Conservation (phyloP, 257 asterid species). For the Solanum ahanhuiri region DNA sequence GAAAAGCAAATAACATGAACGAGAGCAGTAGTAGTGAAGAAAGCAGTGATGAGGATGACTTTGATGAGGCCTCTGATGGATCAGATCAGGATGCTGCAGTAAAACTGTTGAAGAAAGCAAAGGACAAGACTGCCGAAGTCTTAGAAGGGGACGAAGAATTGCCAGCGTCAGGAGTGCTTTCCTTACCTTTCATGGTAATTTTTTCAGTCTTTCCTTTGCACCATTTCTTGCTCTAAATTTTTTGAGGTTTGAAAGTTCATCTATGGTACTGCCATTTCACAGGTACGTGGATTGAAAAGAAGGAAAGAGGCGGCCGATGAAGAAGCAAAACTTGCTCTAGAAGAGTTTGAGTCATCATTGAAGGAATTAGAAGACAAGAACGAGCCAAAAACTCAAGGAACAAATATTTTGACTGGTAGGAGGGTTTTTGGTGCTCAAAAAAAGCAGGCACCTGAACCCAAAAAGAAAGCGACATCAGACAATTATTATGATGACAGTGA, state of each 20-base stretch:
- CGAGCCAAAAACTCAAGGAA: conserved; percentile 16
- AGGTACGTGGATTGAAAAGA: conserved; percentile 69
- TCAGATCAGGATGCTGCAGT: conserved; percentile 41
- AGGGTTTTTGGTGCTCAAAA: conserved; percentile 67
- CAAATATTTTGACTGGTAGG: conserved; percentile 48
- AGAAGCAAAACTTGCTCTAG: conserved; percentile 70
- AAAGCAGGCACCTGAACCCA: conserved; percentile 30
- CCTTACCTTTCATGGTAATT: conserved; percentile 90
- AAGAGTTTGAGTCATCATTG: conserved; percentile 63
- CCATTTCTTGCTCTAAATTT: background rate
- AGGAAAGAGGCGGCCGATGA: conserved; percentile 67
- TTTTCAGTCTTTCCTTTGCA: conserved; percentile 7
- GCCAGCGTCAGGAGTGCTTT: conserved; percentile 68
- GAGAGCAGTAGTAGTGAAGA: conserved; percentile 71
- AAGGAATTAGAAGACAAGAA: conserved; percentile 40
- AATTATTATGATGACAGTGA: conserved; percentile 65
- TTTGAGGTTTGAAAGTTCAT: background rate
- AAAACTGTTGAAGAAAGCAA: conserved; percentile 54
- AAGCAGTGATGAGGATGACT: conserved; percentile 60
- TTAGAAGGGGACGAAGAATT: conserved; percentile 62
- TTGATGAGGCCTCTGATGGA: conserved; percentile 43
- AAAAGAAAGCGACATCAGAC: conserved; percentile 29
- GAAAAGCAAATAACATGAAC: conserved; percentile 71
- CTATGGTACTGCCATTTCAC: background rate
- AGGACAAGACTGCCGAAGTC: conserved; percentile 51